These are phyloP conservation scores for Naganishia vishniacii DNA, from an alignment of 768 basidiomycete species.

Conservation along the genomic window DNA sequence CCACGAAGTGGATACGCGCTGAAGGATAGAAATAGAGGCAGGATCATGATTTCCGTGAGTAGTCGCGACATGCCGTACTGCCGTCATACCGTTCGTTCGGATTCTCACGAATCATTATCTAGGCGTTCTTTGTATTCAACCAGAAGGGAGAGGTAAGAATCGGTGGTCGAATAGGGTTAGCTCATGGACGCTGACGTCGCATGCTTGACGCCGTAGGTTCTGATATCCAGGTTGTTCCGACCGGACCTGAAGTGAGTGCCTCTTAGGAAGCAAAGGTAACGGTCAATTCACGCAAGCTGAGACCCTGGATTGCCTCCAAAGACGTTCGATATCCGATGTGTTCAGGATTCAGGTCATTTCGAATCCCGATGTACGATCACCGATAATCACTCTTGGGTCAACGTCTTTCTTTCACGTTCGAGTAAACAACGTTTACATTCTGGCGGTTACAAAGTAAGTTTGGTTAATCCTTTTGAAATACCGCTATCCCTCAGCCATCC, in stretches of 20 bases:
- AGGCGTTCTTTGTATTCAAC: constrained; percentile 99
- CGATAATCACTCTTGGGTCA: constrained; percentile 93
- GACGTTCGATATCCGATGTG: constrained; percentile 93
- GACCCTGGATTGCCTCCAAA: constrained; percentile 42
- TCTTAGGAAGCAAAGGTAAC: neutral
- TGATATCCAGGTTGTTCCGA: constrained; percentile 92
- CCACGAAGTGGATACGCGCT: too few species aligned
- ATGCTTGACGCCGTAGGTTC: constrained; percentile 57
- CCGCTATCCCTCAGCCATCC: too few species aligned
- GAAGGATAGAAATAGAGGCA: too few species aligned
- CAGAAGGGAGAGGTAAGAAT: constrained; percentile 85
- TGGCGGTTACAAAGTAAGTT: constrained; percentile 87
- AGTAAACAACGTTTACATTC: constrained; percentile 89
- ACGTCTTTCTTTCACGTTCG: constrained; percentile 98
- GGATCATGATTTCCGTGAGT: constrained; percentile 4
- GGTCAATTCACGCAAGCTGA: neutral
- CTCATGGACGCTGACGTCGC: neutral
- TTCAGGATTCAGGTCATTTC: constrained; percentile 99
- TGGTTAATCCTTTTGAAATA: too few species aligned
- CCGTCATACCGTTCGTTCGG: too few species aligned
- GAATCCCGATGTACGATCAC: constrained; percentile 91
- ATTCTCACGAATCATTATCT: too few species aligned
- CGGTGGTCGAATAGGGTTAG: too few species aligned
- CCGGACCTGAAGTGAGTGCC: constrained; percentile 84
- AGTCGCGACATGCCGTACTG: too few species aligned